These are phyloP conservation scores for Stephania cephalantha DNA, from an alignment of 164 flowering plant genomes.

Conservation along the genomic window DNA sequence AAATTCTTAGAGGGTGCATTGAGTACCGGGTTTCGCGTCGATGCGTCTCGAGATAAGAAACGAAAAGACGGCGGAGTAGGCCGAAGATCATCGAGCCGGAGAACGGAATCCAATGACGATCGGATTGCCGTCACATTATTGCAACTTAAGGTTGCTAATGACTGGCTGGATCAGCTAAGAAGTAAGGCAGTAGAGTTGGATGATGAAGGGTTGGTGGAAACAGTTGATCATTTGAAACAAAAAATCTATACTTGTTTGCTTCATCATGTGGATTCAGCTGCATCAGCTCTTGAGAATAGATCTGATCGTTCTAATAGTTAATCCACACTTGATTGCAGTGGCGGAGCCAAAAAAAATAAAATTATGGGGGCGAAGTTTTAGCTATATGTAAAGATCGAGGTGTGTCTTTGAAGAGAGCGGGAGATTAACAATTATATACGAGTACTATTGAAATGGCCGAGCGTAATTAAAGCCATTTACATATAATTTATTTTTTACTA, in stretches of 20 bases:
- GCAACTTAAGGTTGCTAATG: slow-evolving; percentile 76
- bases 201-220: slow-evolving; percentile 29
- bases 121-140: slow-evolving; percentile 62
- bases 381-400: too few relatives aligned
- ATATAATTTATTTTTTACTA: neutral
- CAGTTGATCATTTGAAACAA: slow-evolving; percentile 56
- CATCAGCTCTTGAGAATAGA: slow-evolving; percentile 59
- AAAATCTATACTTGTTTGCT: slow-evolving; percentile 73
- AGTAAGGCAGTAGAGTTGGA: slow-evolving; percentile 24
- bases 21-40: slow-evolving; percentile 40
- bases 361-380: too few relatives aligned
- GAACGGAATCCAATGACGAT: slow-evolving; percentile 39
- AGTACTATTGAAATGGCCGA: neutral
- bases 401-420: too few relatives aligned
- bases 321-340: too few relatives aligned
- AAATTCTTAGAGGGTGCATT: slow-evolving; percentile 64
- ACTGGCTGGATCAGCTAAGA: slow-evolving; percentile 58
- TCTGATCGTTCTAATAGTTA: slow-evolving; percentile 31
- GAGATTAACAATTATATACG: too few relatives aligned
- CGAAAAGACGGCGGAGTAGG: slow-evolving; percentile 28
- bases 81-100: neutral
- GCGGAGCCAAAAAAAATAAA: too few relatives aligned
- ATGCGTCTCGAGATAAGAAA: slow-evolving; percentile 29
- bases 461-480: neutral
- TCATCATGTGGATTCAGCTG: slow-evolving; percentile 70